Evolutionary conservation across 148 eudicot genomes (phyloP).

Genomic region (Cornus suecica): DNA sequence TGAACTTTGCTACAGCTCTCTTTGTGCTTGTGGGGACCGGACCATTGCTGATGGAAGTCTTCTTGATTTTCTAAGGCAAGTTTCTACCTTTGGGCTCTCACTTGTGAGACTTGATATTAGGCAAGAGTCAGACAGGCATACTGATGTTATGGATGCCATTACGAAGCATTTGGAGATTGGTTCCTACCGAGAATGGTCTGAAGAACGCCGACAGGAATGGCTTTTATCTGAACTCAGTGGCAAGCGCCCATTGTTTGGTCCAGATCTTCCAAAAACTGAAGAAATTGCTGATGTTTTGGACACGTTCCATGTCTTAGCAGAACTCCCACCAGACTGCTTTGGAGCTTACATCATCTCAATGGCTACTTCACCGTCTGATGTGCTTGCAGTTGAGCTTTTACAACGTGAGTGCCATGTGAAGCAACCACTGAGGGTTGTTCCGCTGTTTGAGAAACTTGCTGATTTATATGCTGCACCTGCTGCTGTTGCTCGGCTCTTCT

Average conservation of each 20-base stretch:
- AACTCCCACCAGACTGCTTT: conserved; percentile 90
- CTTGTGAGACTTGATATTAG: conserved; percentile 91
- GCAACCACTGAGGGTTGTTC: conserved; percentile 83
- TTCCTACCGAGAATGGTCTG: conserved; percentile 93
- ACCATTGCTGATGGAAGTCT: conserved; percentile 96
- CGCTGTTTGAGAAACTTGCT: conserved; percentile 87
- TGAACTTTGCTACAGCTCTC: conserved; percentile 90
- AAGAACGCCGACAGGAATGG: conserved; percentile 90
- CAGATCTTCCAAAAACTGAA: conserved; percentile 89
- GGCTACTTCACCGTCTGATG: conserved; percentile 98
- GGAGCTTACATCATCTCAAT: conserved; percentile 97
- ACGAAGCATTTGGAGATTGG: conserved; percentile 87
- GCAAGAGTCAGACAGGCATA: conserved; percentile 94
- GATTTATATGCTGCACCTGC: conserved; percentile 95
- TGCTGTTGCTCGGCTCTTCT: conserved; percentile 84
- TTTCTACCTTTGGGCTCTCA: conserved; percentile 93
- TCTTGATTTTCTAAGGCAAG: conserved; percentile 93
- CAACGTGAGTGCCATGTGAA: conserved; percentile 93
- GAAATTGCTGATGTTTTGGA: conserved; percentile 92
- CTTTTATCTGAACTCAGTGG: conserved; percentile 90
- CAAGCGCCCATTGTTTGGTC: conserved; percentile 90
- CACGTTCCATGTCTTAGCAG: conserved; percentile 76
- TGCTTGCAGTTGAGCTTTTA: conserved; percentile 90
- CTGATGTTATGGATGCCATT: conserved; percentile 93
- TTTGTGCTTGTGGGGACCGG: conserved; percentile 86